Percentiles rank a stretch among this genome's conserved stretches.
Evolutionary conservation across 1,284 basidiomycete species (phyloP).

Genomic region (Cutaneotrichosporon dermatis): DNA sequence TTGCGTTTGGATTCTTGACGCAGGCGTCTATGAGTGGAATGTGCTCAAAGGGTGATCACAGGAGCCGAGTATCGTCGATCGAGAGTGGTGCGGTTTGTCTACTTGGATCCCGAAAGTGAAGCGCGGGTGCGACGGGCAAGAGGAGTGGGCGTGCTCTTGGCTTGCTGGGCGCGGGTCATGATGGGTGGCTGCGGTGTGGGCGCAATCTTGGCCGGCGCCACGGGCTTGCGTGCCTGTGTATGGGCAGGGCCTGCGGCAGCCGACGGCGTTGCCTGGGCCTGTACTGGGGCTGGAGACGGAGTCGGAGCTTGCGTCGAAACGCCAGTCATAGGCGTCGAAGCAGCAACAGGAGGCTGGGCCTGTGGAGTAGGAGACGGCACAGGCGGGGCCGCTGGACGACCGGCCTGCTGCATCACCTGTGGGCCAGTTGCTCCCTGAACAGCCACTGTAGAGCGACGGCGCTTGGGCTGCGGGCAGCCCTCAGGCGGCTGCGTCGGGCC

Average conservation of each 20-base stretch:
- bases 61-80: not conserved
- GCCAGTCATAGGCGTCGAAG: too few species aligned
- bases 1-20: not conserved
- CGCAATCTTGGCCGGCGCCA: not conserved
- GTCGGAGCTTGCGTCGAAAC: too few species aligned
- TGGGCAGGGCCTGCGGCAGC: too few species aligned
- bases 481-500: conserved; percentile 34
- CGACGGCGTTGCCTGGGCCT: too few species aligned
- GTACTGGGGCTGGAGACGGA: too few species aligned
- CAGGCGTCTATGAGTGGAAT: not conserved
- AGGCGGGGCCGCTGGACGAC: not conserved
- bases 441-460: conserved; percentile 36
- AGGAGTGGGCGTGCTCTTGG: not conserved
- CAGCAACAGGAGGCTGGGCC: too few species aligned
- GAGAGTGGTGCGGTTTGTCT: not conserved
- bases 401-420: conserved; percentile 5
- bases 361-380: not conserved
- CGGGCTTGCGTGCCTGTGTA: not conserved
- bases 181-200: not conserved
- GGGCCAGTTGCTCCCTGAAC: not conserved
- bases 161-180: not conserved
- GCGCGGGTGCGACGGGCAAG: not conserved
- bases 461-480: conserved; percentile 39
- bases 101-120: not conserved
- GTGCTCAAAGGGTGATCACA: too few species aligned